Evolutionary conservation across 805 yeast species (phyloP).

Genomic region (Nakazawaea populi): DNA sequence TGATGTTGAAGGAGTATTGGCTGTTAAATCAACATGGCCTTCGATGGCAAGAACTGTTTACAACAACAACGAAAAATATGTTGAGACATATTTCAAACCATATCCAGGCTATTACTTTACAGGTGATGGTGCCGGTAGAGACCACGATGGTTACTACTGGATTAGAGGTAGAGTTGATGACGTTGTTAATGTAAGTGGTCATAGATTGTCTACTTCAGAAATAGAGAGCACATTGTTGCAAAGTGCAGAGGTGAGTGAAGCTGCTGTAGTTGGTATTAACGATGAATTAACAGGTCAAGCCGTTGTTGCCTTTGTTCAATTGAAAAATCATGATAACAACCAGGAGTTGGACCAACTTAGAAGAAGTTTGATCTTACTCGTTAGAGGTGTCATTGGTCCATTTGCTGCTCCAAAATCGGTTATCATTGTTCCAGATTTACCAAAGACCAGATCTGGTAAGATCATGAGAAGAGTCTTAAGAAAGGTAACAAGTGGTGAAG

Average conservation of each 20-base stretch:
- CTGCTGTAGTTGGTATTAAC: slow-evolving; percentile 94
- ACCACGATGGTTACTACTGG: slow-evolving; percentile 95
- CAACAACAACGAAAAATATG: slow-evolving; percentile 78
- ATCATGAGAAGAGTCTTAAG: slow-evolving; percentile 97
- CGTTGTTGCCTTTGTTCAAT: slow-evolving; percentile 87
- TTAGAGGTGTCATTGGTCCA: slow-evolving; percentile 87
- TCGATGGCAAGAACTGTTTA: slow-evolving; percentile 97
- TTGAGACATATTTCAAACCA: slow-evolving; percentile 90
- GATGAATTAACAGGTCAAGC: slow-evolving; percentile 98
- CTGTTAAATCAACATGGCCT: slow-evolving; percentile 91
- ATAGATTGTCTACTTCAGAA: slow-evolving; percentile 96
- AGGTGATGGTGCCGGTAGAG: slow-evolving; percentile 99
- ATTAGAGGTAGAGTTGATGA: slow-evolving; percentile 98
- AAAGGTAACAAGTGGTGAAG: slow-evolving; percentile 88
- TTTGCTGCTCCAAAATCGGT: slow-evolving; percentile 91
- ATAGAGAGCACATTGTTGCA: slow-evolving; percentile 88
- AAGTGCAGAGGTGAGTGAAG: slow-evolving; percentile 77
- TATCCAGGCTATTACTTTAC: slow-evolving; percentile 93
- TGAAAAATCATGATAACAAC: slow-evolving; percentile 48
- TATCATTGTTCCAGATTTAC: slow-evolving; percentile 83
- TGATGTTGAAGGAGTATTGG: slow-evolving; percentile 95
- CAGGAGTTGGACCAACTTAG: slow-evolving; percentile 52
- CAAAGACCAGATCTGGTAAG: slow-evolving; percentile 98
- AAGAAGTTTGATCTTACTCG: slow-evolving; percentile 77
- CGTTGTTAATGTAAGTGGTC: slow-evolving; percentile 97